Percentiles rank a stretch among this genome's conserved stretches.
Conservation (phyloP, 768 basidiomycete species). For the Guyanaporus albipodus region DNA sequence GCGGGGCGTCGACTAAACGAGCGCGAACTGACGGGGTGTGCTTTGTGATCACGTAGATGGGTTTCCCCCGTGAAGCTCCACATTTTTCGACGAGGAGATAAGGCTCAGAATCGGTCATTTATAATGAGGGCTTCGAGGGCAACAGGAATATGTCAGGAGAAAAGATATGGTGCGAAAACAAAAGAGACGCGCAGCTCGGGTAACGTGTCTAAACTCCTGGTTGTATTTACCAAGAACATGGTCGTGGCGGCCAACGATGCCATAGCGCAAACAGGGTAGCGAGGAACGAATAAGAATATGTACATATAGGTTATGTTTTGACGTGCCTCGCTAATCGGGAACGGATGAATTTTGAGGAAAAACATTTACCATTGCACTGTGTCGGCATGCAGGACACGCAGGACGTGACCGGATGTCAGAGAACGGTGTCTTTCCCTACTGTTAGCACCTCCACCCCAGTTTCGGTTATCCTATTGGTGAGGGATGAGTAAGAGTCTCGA, state of each 20-base stretch:
- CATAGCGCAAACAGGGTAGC: constrained; percentile 26
- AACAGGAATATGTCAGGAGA: constrained; percentile 10
- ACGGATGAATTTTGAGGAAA: constrained; percentile 14
- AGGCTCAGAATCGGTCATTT: constrained; percentile 31
- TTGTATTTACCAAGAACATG: constrained; percentile 29
- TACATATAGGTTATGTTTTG: constrained; percentile 29
- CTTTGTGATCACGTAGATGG: constrained; percentile 42
- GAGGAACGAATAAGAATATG: constrained; percentile 29
- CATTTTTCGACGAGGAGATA: constrained; percentile 41
- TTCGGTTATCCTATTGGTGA: constrained; percentile 71
- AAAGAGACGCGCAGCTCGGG: constrained; percentile 19
- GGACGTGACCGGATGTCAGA: constrained; percentile 20
- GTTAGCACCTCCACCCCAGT: constrained; percentile 88
- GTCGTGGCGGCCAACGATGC: constrained; percentile 24
- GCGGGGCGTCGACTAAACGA: constrained; percentile 4
- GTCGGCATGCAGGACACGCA: constrained; percentile 24
- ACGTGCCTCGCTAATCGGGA: constrained; percentile 24
- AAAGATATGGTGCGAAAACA: constrained; percentile 25
- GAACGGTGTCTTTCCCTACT: constrained; percentile 38
- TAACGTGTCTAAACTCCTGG: constrained; percentile 25
- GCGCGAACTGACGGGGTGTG: constrained; percentile 36
- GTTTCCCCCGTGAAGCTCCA: constrained; percentile 38
- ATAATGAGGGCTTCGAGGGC: constrained; percentile 6
- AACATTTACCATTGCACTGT: constrained; percentile 16
- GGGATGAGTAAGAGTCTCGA: constrained; percentile 14